Conservation (phyloP, 805 yeast genomes). For the Myxozyma geophila region DNA sequence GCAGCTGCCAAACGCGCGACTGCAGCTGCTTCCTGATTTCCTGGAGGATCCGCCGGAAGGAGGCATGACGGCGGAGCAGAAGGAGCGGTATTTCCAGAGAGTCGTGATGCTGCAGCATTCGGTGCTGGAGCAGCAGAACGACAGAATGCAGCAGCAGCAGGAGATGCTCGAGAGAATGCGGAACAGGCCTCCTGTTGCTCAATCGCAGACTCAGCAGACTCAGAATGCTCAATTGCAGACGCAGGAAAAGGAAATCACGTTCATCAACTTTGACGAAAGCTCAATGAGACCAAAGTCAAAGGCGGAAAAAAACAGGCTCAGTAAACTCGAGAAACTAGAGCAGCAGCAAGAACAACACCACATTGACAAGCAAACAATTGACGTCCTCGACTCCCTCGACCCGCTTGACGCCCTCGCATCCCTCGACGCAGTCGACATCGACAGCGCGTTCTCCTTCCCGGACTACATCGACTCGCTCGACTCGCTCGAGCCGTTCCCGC, state of each 20-base stretch:
- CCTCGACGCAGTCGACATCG: background rate
- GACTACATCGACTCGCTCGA: background rate
- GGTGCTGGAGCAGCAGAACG: slow-evolving; percentile 23
- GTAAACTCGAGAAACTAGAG: background rate
- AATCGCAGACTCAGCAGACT: background rate
- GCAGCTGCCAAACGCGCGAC: background rate
- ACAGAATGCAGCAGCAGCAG: slow-evolving; percentile 23
- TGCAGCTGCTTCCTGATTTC: slow-evolving; percentile 9
- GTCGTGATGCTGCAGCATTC: slow-evolving; percentile 14
- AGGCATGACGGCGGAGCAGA: slow-evolving; percentile 6
- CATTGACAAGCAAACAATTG: background rate
- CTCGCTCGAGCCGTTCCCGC: background rate
- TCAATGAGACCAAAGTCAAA: slow-evolving; percentile 4
- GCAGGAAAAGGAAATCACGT: background rate
- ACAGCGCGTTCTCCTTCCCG: background rate
- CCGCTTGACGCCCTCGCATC: slow-evolving; percentile 4
- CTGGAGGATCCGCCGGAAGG: background rate
- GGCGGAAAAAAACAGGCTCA: background rate
- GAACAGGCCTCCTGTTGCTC: background rate
- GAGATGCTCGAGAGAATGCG: slow-evolving; percentile 25
- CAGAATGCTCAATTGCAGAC: background rate
- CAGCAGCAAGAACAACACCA: slow-evolving; percentile 1
- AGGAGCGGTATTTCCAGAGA: slow-evolving; percentile 13
- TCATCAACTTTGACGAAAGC: slow-evolving; percentile 14
- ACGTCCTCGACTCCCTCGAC: background rate